Evolutionary conservation across 176 grass and related monocot genomes (phyloP).

Genomic region (Rhynchospora pubera): DNA sequence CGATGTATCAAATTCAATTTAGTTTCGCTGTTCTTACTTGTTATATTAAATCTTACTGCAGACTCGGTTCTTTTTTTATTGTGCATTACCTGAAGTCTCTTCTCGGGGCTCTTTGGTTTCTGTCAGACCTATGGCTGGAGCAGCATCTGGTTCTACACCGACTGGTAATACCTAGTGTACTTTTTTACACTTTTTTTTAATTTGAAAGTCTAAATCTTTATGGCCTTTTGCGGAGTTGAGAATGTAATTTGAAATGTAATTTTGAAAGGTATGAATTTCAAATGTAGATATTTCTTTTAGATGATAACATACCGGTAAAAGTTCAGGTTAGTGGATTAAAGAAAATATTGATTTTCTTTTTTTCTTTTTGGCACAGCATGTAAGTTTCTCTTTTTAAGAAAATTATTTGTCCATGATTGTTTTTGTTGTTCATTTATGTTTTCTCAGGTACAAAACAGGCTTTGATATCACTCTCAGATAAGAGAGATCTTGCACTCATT

Average conservation of each 20-base stretch:
- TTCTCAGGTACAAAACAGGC: conserved; percentile 35
- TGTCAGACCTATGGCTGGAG: conserved; percentile 1
- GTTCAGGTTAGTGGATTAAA: background rate
- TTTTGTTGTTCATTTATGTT: background rate
- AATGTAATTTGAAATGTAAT: too few relatives aligned
- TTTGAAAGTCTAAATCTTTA: background rate
- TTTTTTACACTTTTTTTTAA: background rate
- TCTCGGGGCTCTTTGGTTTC: background rate
- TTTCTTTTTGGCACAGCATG: background rate
- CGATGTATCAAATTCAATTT: background rate
- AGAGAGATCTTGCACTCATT: conserved; percentile 35
- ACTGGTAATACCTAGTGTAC: background rate
- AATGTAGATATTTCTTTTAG: background rate
- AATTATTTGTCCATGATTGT: background rate
- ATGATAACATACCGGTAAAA: background rate
- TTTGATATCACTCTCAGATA: conserved; percentile 52
- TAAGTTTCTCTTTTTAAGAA: background rate
- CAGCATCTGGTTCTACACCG: background rate
- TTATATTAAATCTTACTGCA: background rate
- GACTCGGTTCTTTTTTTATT: background rate
- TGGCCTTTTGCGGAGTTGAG: background rate
- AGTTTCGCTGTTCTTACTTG: background rate
- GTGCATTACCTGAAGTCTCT: background rate
- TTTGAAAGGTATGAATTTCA: background rate
- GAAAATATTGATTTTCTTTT: too few relatives aligned